A percentile compares a stretch with the other conserved stretches of the same genome.
phyloP scores from a whole-genome alignment of 2,329 filamentous ascomycete genomes.

The Herpomyces periplanetae region DNA sequence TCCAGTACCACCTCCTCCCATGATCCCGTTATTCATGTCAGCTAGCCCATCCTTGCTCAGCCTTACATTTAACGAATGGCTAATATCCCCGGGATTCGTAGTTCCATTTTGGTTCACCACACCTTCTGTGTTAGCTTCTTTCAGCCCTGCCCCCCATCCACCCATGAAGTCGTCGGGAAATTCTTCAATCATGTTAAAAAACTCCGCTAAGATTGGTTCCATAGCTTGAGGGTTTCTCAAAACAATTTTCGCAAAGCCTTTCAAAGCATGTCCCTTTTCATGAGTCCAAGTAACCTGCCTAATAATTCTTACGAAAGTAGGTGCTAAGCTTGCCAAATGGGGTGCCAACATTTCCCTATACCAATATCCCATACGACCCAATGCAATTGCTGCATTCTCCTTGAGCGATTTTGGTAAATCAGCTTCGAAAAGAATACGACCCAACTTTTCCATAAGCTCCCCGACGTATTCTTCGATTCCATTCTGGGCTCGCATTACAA shows the following conservation, averaged over 20 bases:
- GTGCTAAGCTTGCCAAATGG: conserved; percentile 37
- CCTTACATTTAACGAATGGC: too few relatives aligned
- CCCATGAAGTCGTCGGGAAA: conserved; percentile 17
- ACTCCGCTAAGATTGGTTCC: conserved; percentile 42
- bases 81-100: too few relatives aligned
- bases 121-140: conserved; percentile 23
- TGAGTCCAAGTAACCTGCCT: conserved; percentile 49
- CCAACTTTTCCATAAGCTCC: conserved; percentile 31
- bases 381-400: conserved; percentile 73
- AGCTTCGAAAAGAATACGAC: conserved; percentile 46
- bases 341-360: conserved; percentile 37
- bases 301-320: conserved; percentile 44
- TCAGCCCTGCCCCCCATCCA: conserved; percentile 17
- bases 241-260: conserved; percentile 54
- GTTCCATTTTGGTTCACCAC: too few relatives aligned
- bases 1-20: too few relatives aligned
- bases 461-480: conserved; percentile 38
- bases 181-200: conserved; percentile 44
- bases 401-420: conserved; percentile 50
- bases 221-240: conserved; percentile 61
- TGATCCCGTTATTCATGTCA: too few relatives aligned
- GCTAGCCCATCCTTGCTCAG: too few relatives aligned
- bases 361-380: conserved; percentile 48
- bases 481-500: conserved; percentile 32
- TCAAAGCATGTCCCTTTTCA: conserved; percentile 73